Evolutionary conservation across 305 asterid genomes (phyloP), one percentile per base, ranked within the genome.

Genomic region (Ilex paraguariensis): DNA sequence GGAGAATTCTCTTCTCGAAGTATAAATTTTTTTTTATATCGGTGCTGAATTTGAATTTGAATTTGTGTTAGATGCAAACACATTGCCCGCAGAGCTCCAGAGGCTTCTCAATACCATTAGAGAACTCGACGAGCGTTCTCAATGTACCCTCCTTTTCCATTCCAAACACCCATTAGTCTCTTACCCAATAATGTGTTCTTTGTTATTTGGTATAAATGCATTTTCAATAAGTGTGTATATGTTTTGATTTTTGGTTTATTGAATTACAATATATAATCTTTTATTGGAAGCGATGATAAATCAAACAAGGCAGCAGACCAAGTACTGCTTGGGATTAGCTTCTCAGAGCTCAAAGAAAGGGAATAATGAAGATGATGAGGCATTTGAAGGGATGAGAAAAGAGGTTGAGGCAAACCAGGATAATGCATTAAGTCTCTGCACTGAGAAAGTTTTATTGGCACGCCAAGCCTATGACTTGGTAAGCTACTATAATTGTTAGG

Each of bases 51-150:
- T 21, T 52, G 33, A 57, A 56, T 58, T 69, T 74, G 61, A 59
- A 45, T 33, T 14, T 11, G 53, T 55, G 12, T 62, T 59, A 86
- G 96, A 92, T 81, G 85, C 98, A 15, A 93, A 87, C 77, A 93
- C 98, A 57, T 73, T 93, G 68, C 98, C 98, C 0, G 95, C 95
- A 39, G 98, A 93, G 86, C 96, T 93, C 72, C 98, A 90, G 69
- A 83, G 98, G 82, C 91, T 90, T 60, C 97, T 93, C 79, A 93
- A 93, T 78, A 93, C 98, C 10, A 79, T 93, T 62, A 80, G 96
- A 46, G 98, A 93, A 68, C 84, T 93, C 44, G 98, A 93, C 63
- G 98, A 93, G 44, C 92, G 98, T 14, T 90, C 98, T 48, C 98
- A 90, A 88, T 93, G 98, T 90, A 71, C 28, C 42, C 42, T 8